Evolutionary conservation across 306 rosid genomes (phyloP).

Genomic region (Herpetospermum pedunculosum): DNA sequence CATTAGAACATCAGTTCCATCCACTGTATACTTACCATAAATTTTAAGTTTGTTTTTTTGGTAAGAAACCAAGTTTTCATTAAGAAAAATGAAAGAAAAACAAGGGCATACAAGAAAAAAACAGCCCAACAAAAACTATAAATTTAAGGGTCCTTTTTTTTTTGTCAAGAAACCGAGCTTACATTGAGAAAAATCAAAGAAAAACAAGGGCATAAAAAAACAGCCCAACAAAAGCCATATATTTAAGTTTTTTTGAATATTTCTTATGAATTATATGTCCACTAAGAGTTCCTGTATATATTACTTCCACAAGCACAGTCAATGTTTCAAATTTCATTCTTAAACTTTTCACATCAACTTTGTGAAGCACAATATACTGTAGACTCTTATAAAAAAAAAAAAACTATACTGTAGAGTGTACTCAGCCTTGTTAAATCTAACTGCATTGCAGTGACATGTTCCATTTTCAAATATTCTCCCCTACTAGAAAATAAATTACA

Average conservation of each 20-base stretch:
- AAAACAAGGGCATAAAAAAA: too few species aligned
- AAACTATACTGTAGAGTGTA: background rate
- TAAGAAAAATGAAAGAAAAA: too few species aligned
- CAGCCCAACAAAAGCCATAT: too few species aligned
- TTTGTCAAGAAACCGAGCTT: too few species aligned
- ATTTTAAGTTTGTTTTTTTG: too few species aligned
- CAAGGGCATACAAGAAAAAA: too few species aligned
- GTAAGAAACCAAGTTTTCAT: too few species aligned
- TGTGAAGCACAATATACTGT: background rate
- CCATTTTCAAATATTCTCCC: background rate
- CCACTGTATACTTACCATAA: background rate
- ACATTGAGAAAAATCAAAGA: too few species aligned
- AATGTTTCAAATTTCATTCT: background rate
- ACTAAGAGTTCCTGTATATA: background rate
- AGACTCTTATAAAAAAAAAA: background rate
- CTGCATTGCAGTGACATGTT: background rate
- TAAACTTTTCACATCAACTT: background rate
- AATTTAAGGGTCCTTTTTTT: too few species aligned
- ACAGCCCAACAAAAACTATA: too few species aligned
- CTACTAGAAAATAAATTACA: background rate
- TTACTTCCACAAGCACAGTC: background rate
- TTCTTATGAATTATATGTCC: background rate
- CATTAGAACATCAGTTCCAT: background rate
- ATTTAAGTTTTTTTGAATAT: background rate
- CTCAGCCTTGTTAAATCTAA: background rate